A percentile compares a stretch with the other conserved stretches of the same genome.
Evolutionary conservation across 1,139 yeast species (phyloP).

Genomic region (Chernovozyma sophiae-reginae): DNA sequence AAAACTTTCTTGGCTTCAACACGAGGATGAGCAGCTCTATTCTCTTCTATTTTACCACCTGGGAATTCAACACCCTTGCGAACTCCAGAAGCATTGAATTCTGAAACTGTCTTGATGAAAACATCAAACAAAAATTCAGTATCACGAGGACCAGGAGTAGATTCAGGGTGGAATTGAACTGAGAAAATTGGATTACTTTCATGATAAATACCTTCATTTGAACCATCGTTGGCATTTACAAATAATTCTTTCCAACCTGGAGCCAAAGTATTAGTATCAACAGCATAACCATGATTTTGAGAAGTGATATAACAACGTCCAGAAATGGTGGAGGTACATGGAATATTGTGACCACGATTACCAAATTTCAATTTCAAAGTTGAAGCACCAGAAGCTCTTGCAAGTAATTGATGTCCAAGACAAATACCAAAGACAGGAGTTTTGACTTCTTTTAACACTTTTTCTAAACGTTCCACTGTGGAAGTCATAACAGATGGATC

Average conservation of each 20-base stretch:
- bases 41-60: conserved; percentile 76
- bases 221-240: conserved; percentile 93
- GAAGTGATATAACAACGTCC: conserved; percentile 99
- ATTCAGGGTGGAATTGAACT: conserved; percentile 99
- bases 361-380: conserved; percentile 93
- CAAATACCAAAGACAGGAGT: conserved; percentile 96
- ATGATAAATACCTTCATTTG: conserved; percentile 98
- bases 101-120: conserved; percentile 77
- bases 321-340: conserved; percentile 87
- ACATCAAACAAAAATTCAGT: conserved; percentile 96
- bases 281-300: conserved; percentile 98
- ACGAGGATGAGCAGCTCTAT: conserved; percentile 67
- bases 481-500: conserved; percentile 85
- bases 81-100: conserved; percentile 48
- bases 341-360: conserved; percentile 99
- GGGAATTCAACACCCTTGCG: conserved; percentile 83
- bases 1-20: conserved; percentile 88
- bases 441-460: conserved; percentile 56
- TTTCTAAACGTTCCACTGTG: conserved; percentile 56
- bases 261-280: conserved; percentile 71
- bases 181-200: conserved; percentile 86
- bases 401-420: conserved; percentile 96
- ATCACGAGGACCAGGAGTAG: conserved; percentile 99
- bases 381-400: conserved; percentile 92
- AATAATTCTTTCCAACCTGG: conserved; percentile 91